Evolutionary conservation across 495 filamentous ascomycete genomes (phyloP).

Genomic region (Darksidea phi): DNA sequence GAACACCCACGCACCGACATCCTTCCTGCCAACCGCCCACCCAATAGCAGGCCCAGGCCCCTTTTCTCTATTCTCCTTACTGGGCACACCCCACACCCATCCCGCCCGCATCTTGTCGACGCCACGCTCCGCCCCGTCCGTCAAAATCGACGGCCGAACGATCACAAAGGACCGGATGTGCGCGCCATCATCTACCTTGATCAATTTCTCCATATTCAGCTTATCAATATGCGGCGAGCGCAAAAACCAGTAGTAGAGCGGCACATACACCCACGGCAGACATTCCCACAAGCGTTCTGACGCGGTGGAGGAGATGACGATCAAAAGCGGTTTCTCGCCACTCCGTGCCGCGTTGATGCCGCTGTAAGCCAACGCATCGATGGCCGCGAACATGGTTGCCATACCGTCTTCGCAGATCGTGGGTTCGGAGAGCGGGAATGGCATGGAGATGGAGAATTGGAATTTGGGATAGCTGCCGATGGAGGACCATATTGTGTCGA

Average conservation of each 20-base stretch:
- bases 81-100: conserved; percentile 29
- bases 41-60: conserved; percentile 38
- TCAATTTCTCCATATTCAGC: conserved; percentile 54
- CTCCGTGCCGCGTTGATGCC: conserved; percentile 10
- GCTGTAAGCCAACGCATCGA: conserved; percentile 30
- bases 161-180: conserved; percentile 48
- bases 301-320: conserved; percentile 57
- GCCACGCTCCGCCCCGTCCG: conserved; percentile 32
- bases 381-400: conserved; percentile 47
- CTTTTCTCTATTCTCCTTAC: conserved; percentile 19
- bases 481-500: conserved; percentile 41
- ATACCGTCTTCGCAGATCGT: conserved; percentile 57
- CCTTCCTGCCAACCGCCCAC: conserved; percentile 35
- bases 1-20: conserved; percentile 43
- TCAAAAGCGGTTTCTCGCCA: conserved; percentile 46
- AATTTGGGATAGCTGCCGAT: conserved; percentile 39
- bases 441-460: conserved; percentile 34
- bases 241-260: conserved; percentile 54
- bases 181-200: conserved; percentile 26
- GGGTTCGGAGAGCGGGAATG: conserved; percentile 52
- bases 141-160: conserved; percentile 48
- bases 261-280: conserved; percentile 51
- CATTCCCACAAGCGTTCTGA: conserved; percentile 51
- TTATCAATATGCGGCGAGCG: conserved; percentile 58
- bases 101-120: conserved; percentile 30